These are phyloP conservation scores for Smallanthus sonchifolius DNA, from an alignment of 129 eudicot species.

Conservation along the genomic window DNA sequence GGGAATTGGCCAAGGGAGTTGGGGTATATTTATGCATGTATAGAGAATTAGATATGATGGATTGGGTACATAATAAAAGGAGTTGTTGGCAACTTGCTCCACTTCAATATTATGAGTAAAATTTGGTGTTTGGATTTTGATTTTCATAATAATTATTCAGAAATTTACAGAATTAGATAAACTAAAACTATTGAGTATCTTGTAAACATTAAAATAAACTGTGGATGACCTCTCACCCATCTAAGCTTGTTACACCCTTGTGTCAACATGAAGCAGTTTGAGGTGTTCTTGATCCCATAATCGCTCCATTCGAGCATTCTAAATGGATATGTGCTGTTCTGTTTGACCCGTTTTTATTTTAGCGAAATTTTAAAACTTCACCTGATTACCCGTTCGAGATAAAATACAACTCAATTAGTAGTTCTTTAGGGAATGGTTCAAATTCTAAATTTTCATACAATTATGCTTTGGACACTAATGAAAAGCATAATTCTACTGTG, in stretches of 20 bases:
- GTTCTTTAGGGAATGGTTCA: background rate
- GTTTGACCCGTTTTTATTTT: background rate
- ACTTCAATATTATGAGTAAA: conserved; percentile 20
- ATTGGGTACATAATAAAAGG: conserved; percentile 35
- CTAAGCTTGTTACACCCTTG: background rate
- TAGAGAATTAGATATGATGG: conserved; percentile 28
- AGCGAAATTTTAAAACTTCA: background rate
- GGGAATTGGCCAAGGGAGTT: conserved; percentile 12
- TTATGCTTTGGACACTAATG: background rate
- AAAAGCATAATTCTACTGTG: background rate
- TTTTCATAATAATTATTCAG: background rate
- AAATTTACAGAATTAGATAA: background rate
- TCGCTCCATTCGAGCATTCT: background rate
- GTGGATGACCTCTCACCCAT: background rate
- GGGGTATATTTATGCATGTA: conserved; percentile 18
- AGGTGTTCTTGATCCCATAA: background rate
- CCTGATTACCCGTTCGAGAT: background rate
- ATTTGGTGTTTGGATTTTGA: background rate
- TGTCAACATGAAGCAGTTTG: background rate
- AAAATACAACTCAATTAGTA: background rate
- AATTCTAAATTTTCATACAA: background rate
- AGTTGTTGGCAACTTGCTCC: conserved; percentile 69
- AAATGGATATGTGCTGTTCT: background rate
- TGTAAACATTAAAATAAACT: background rate
- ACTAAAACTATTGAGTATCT: background rate